These are phyloP conservation scores for Lyophyllum semitale DNA, from an alignment of 768 basidiomycete genomes.

Conservation along the genomic window DNA sequence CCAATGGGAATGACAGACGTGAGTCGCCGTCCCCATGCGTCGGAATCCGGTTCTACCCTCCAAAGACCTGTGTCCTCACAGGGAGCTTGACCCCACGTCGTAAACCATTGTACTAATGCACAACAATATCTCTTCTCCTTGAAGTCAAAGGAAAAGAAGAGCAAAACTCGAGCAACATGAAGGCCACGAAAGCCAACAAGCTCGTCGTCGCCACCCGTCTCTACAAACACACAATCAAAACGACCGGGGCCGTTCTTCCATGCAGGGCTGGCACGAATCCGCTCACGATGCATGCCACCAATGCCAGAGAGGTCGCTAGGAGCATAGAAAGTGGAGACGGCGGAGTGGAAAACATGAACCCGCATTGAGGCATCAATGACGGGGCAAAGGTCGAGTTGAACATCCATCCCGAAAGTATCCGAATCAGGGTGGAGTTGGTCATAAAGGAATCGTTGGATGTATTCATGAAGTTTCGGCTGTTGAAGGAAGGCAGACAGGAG, in stretches of 20 bases:
- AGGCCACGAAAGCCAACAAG: conserved; percentile 14
- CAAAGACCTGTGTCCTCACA: conserved; percentile 23
- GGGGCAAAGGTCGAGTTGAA: not conserved
- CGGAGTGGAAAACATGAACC: conserved; percentile 4
- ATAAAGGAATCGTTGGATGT: not conserved
- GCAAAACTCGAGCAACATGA: conserved; percentile 8
- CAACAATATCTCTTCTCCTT: conserved; percentile 12
- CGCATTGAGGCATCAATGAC: not conserved
- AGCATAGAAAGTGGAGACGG: conserved; percentile 10
- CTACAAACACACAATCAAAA: conserved; percentile 13
- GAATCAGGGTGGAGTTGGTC: not conserved
- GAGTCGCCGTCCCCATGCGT: not conserved
- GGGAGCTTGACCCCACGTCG: conserved; percentile 8
- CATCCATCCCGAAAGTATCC: not conserved
- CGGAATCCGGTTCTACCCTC: conserved; percentile 11
- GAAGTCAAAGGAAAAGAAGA: conserved; percentile 17
- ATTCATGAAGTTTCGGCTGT: not conserved
- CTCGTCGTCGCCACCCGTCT: conserved; percentile 1
- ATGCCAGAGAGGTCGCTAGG: conserved; percentile 20
- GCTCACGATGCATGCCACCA: conserved; percentile 18
- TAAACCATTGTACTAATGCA: conserved; percentile 23
- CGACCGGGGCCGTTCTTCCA: conserved; percentile 1
- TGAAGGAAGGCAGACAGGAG: not conserved
- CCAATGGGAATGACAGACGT: not conserved
- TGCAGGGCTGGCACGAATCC: conserved; percentile 11